Base-by-base conservation (phyloP, 176 grass and related monocot species). In the Leersia perrieri region DNA sequence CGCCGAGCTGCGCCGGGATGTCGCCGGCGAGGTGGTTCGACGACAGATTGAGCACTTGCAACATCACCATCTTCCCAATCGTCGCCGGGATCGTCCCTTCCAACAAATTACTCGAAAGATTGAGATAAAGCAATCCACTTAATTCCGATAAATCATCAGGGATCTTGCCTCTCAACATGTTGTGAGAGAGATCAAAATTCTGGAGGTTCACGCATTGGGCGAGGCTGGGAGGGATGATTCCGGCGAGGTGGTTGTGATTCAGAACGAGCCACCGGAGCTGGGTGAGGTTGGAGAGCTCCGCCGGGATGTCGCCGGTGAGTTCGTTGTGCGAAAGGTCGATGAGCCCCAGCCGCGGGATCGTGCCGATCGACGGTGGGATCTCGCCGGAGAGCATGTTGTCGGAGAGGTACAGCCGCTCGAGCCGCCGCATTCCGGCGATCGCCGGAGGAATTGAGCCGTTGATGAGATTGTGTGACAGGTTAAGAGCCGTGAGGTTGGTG, bases 1-100 rank as follows among this genome's bases (percentile, higher is more conserved):
- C 73, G 20, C 90, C 83, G 11, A 97, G 80, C 73, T 93, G 90
- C 22, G 86, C 58, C 64, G 90, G 88, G 22, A 97, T 82, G 33
- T 34, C 18, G 74, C 90, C 92, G 1, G 88, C 89, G 53, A 95
- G 49, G 30, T 81, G 62, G 79, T 98, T 98, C 3, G 88, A 91
- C 44, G 95, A 98, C 81, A 98, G 41, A 72, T 98, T 94, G 74
- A 98, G 70, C 73, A 78, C 88, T 41, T 95, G 78, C 28, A 98
- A 80, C 92, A 89, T 92, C 9, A 68, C 82, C 95, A 98, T 89
- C 63, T 91, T 87, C 78, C 90, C 86, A 1, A 95, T 88, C 84
- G 86, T 85, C 7, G 86, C 55, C 7, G 95, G 92, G 77, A 98
- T 84, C 32, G 84, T 63, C 23, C 95, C 95, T 57, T 95, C 79